Evolutionary conservation across 768 basidiomycete species (phyloP), one percentile per base, ranked within the genome.

Genomic region (Gymnopilus dilepis): DNA sequence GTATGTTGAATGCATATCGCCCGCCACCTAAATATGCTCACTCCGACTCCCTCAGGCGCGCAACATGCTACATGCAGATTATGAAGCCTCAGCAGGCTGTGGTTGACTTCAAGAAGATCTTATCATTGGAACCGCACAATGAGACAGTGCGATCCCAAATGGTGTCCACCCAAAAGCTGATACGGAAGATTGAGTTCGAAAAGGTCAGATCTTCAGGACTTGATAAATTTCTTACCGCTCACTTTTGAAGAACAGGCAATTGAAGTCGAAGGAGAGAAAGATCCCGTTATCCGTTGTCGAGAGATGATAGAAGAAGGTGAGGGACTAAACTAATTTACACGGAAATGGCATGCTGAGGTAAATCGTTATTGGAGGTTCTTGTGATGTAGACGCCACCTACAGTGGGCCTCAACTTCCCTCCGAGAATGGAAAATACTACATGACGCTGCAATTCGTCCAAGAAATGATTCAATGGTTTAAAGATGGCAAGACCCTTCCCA

Each of bases 401-500:
- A 67, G 80, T 5, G 94, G 97, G 2, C 97, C 97, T 1, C 81
- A 81, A 56, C 83, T 98, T 13, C 69, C 76, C 13, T 73, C 78
- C 41, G 81, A 86, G 56, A 83, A 86, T 64, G 89, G 86, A 52
- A 87, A 88, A 76, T 94, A 86, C 75, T 78, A 74, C 51, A 91
- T 96, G 64, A 92, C 88, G 24, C 74, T 83, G 37, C 83, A 89
- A 56, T 99, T 98, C 73, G 80, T 99, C 63, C 82, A 84, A 64
- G 82, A 78, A 38, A 95, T 99, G 95, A 87, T 97, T 51, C 80
- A 88, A 64, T 93, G 88, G 88, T 99, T 97, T 78, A 96, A 95
- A 79, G 84, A 88, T 43, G 95, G 95, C n/a, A 97, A 97, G 73
- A 82, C 89, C n/a, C 76, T 99, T 48, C 87, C 94, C 4, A 88